Evolutionary conservation across 2,329 filamentous ascomycete genomes (phyloP), one percentile per base, ranked within the genome.

Genomic region (Reticulascus tulasneorum): DNA sequence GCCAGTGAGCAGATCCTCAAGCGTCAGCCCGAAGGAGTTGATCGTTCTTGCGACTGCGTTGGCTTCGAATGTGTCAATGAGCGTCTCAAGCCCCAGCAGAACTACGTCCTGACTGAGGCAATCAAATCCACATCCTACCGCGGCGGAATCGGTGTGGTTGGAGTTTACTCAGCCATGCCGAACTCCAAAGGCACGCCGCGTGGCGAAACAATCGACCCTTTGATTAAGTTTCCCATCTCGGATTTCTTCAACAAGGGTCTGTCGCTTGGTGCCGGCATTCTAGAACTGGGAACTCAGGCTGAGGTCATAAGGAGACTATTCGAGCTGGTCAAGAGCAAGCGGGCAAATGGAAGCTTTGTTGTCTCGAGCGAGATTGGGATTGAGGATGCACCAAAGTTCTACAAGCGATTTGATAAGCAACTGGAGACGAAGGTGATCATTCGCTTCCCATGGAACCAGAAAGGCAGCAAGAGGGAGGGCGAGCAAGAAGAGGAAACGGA

Each of bases 271-370:
- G 35, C 32, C 13, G 46, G 47, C 3, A 20, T 23, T 3, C n/a
- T n/a, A n/a, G n/a, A n/a, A n/a, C n/a, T n/a, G n/a, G n/a, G n/a
- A n/a, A n/a, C n/a, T n/a, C n/a, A n/a, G n/a, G 37, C 42, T 12
- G 28, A 50, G 12, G 11, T 45, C 5, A 23, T 28, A n/a, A 25
- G n/a, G n/a, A 39, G 39, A 23, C 40, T 35, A 18, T 42, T 43
- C 3, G 29, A 43, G 6, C 29, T 59, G 25, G 37, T 50, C 17
- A 42, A 41, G n/a, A 42, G 32, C 6, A 54, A 51, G 2, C 33
- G 41, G 10, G 54, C 53, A 3, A 40, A 46, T 15, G 54, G 53
- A 2, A 45, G 53, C 3, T 58, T 59, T 29, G 43, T 59, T 17
- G 44, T 53, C 4, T 47, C 45, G 27, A 38, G 38, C 22, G 47